Conservation (phyloP, 495 filamentous ascomycete genomes). For the Penicillium ucsense region DNA sequence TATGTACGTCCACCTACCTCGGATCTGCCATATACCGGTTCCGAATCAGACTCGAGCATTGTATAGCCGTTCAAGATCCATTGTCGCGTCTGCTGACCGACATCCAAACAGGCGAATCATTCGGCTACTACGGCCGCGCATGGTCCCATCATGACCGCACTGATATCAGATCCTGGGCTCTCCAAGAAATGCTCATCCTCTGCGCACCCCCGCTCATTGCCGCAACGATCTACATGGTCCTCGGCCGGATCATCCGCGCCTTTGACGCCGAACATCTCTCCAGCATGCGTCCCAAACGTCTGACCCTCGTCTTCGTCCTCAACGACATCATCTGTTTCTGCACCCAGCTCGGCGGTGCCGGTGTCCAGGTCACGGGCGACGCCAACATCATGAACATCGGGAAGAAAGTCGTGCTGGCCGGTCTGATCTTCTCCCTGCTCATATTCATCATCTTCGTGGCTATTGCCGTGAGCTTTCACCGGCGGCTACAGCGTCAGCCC, state of each 20-base stretch:
- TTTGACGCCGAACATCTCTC: constrained; percentile 36
- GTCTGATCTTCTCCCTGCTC: constrained; percentile 24
- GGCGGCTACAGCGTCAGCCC: constrained; percentile 1
- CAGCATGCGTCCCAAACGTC: constrained; percentile 14
- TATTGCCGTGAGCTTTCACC: constrained; percentile 19
- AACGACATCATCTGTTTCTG: constrained; percentile 28
- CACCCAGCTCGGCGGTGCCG: constrained; percentile 27
- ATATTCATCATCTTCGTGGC: constrained; percentile 22
- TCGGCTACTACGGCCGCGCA: constrained; percentile 39
- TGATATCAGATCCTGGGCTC: constrained; percentile 23
- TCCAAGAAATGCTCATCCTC: constrained; percentile 38
- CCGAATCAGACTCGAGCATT: too few relatives aligned
- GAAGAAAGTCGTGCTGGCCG: constrained; percentile 21
- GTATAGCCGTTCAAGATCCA: neutral
- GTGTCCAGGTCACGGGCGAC: constrained; percentile 34
- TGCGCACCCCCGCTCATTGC: constrained; percentile 39
- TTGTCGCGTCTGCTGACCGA: neutral
- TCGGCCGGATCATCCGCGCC: constrained; percentile 41
- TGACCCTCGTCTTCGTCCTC: constrained; percentile 28
- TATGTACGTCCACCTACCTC: constrained; percentile 30
- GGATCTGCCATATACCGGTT: too few relatives aligned
- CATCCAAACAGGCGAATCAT: constrained; percentile 28
- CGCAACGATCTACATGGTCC: constrained; percentile 51
- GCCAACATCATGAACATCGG: constrained; percentile 21
- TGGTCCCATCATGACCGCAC: constrained; percentile 22